Conservation (phyloP, 163 green algal genomes). For the Prototheca wickerhamii region DNA sequence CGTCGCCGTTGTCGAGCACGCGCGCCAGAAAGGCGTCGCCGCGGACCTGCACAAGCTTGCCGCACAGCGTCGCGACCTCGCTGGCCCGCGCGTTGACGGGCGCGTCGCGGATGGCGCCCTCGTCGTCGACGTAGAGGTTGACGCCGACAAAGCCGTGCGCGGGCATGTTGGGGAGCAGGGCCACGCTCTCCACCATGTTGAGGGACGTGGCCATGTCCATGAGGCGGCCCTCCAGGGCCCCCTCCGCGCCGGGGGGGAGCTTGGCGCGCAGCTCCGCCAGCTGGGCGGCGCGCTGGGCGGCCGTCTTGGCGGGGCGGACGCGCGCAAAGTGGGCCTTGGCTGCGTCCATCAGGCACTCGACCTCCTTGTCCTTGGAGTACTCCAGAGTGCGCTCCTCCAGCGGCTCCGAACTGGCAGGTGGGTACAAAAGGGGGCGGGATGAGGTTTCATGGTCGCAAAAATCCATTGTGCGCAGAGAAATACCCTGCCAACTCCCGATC, state of each 20-base stretch:
- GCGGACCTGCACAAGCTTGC: constrained; percentile 55
- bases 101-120: constrained; percentile 38
- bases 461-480: too few relatives aligned
- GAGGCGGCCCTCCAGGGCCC: constrained; percentile 30
- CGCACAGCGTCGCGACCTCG: constrained; percentile 53
- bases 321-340: constrained; percentile 31
- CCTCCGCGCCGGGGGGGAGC: constrained; percentile 24
- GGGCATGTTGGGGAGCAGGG: constrained; percentile 55
- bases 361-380: constrained; percentile 32
- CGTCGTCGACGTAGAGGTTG: constrained; percentile 83
- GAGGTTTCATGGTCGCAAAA: too few relatives aligned
- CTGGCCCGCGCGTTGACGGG: constrained; percentile 59
- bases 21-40: constrained; percentile 76
- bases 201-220: constrained; percentile 44
- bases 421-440: not conserved
- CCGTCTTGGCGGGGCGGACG: constrained; percentile 23
- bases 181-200: constrained; percentile 69
- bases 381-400: constrained; percentile 43
- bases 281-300: constrained; percentile 25
- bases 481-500: too few relatives aligned
- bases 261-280: constrained; percentile 29
- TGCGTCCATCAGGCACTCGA: constrained; percentile 51
- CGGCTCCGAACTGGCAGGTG: constrained; percentile 30
- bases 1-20: constrained; percentile 73
- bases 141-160: constrained; percentile 60